phyloP scores from a whole-genome alignment of 139 green algal species.

The Pseudopediastrum boryanum region DNA sequence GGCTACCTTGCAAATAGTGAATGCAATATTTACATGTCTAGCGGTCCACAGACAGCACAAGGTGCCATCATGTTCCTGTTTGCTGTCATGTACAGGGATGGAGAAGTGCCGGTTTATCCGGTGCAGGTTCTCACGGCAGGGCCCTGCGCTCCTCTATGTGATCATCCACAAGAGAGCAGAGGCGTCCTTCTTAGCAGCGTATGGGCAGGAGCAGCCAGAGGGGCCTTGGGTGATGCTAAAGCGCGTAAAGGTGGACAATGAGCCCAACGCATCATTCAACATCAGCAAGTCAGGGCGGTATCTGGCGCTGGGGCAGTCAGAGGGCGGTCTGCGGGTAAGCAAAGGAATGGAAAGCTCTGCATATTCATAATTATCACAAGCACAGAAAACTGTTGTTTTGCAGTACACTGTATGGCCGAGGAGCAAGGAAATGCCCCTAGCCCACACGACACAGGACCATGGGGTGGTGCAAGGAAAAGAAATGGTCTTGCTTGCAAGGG shows the following conservation, averaged over 20 bases:
- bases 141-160: conserved; percentile 1
- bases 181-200: background rate
- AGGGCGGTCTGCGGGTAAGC: conserved; percentile 25
- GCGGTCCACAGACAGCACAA: background rate
- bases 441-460: too few species aligned
- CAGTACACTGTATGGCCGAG: too few species aligned
- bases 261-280: background rate
- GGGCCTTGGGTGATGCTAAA: background rate
- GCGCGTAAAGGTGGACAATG: background rate
- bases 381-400: too few species aligned
- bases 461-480: too few species aligned
- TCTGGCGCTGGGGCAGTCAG: conserved; percentile 18
- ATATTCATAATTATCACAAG: too few species aligned
- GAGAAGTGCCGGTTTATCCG: background rate
- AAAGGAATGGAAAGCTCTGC: too few species aligned
- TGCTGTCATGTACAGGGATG: background rate
- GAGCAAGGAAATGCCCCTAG: too few species aligned
- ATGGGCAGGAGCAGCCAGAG: background rate
- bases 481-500: too few species aligned
- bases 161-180: background rate
- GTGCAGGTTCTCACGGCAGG: conserved; percentile 25
- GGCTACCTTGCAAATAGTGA: too few species aligned
- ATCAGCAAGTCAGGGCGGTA: conserved; percentile 12
- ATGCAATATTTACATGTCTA: background rate
- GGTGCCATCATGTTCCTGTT: background rate